phyloP scores from a whole-genome alignment of 2,329 filamentous ascomycete genomes.

The Ophiostoma fasciatum region DNA sequence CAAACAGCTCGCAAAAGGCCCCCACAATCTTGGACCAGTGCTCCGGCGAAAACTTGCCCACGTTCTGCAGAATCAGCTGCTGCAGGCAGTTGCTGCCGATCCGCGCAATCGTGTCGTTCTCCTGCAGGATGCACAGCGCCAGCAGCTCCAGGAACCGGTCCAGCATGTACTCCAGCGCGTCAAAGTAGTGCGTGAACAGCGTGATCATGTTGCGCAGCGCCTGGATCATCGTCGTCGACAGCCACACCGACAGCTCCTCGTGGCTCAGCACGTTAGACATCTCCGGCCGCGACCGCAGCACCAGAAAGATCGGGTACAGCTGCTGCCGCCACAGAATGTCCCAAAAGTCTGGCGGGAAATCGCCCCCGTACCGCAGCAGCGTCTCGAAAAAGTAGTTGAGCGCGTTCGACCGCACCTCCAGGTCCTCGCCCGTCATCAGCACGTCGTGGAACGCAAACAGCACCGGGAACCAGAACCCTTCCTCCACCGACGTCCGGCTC shows the following conservation, averaged over 20 bases:
- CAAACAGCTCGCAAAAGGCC: conserved; percentile 91
- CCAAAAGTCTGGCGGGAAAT: conserved; percentile 92
- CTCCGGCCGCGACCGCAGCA: conserved; percentile 87
- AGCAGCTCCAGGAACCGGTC: conserved; percentile 92
- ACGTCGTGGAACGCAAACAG: conserved; percentile 98
- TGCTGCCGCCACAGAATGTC: conserved; percentile 96
- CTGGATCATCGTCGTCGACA: conserved; percentile 99
- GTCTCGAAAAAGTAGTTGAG: conserved; percentile 96
- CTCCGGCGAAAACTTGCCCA: conserved; percentile 70
- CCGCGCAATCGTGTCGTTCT: conserved; percentile 94
- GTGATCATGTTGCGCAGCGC: conserved; percentile 97
- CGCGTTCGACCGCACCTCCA: conserved; percentile 83
- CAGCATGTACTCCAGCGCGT: conserved; percentile 91
- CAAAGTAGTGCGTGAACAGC: conserved; percentile 97
- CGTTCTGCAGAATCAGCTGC: conserved; percentile 91
- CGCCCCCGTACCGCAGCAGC: conserved; percentile 74
- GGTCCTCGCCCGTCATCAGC: conserved; percentile 95
- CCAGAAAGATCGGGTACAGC: conserved; percentile 96
- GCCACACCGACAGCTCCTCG: conserved; percentile 94
- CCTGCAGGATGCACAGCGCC: conserved; percentile 92
- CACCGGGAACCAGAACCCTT: conserved; percentile 97
- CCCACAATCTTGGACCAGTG: conserved; percentile 95
- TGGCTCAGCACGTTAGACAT: conserved; percentile 92
- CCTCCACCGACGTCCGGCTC: conserved; percentile 76
- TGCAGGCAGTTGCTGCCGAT: conserved; percentile 98